Evolutionary conservation across 345 rosid species (phyloP).

Genomic region (Eucalyptus tenuipes): DNA sequence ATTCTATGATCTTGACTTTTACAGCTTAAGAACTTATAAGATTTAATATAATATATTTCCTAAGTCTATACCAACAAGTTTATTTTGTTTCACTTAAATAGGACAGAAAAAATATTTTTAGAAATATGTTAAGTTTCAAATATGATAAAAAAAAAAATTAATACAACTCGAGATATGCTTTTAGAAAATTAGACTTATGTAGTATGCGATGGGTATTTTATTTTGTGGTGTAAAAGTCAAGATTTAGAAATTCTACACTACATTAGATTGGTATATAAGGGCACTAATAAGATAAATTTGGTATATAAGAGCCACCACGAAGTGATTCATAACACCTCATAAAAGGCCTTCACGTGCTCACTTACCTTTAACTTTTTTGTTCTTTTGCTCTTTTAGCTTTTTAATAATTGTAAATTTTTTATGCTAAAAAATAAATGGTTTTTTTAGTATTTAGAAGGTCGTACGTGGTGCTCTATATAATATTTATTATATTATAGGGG

Average conservation of each 20-base stretch:
- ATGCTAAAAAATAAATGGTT: background rate
- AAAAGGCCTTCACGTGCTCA: background rate
- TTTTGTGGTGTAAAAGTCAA: background rate
- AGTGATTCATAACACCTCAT: background rate
- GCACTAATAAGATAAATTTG: background rate
- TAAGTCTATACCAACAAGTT: background rate
- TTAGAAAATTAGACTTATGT: background rate
- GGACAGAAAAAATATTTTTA: background rate
- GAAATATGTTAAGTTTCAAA: background rate
- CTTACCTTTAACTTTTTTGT: background rate
- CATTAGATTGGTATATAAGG: background rate
- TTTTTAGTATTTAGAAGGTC: background rate
- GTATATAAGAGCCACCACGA: background rate
- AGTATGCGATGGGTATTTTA: background rate
- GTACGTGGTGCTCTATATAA: background rate
- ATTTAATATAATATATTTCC: background rate
- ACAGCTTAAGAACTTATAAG: background rate
- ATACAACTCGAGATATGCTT: background rate
- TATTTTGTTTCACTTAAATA: background rate
- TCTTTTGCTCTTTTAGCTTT: background rate
- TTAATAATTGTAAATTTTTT: background rate
- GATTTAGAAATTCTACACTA: background rate
- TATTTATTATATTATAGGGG: background rate
- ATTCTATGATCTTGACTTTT: background rate
- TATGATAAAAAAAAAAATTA: background rate